These are phyloP conservation scores for Lentinula sp. DNA, from an alignment of 768 basidiomycete genomes.

Conservation along the genomic window DNA sequence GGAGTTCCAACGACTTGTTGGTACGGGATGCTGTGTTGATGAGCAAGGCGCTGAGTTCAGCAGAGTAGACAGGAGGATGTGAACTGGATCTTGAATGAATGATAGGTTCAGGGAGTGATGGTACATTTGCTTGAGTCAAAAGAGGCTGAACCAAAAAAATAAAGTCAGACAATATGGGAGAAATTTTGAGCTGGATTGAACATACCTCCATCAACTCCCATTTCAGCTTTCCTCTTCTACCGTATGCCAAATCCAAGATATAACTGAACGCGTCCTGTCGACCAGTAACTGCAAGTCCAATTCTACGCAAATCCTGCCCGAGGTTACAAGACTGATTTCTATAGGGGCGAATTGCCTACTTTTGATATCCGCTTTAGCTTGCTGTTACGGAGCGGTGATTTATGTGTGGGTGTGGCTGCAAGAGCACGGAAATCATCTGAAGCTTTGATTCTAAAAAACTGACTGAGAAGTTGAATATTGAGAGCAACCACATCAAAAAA, in stretches of 20 bases:
- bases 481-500: neutral
- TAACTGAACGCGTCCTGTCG: constrained; percentile 43
- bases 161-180: neutral
- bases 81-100: constrained; percentile 47
- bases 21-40: constrained; percentile 42
- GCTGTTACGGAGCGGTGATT: constrained; percentile 20
- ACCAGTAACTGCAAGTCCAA: constrained; percentile 51
- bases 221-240: constrained; percentile 64
- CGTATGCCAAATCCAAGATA: constrained; percentile 68
- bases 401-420: constrained; percentile 22
- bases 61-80: constrained; percentile 60
- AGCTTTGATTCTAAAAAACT: constrained; percentile 58
- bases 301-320: constrained; percentile 43
- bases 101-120: constrained; percentile 35
- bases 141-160: constrained; percentile 38
- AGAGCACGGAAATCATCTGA: constrained; percentile 52
- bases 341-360: constrained; percentile 24
- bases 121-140: constrained; percentile 35
- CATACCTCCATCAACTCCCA: constrained; percentile 65
- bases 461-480: constrained; percentile 29
- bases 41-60: constrained; percentile 58
- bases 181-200: neutral
- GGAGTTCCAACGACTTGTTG: constrained; percentile 36
- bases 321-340: neutral
- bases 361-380: constrained; percentile 48